Base-by-base conservation (phyloP, 2,329 filamentous ascomycete species). In the Lomentospora prolificans region DNA sequence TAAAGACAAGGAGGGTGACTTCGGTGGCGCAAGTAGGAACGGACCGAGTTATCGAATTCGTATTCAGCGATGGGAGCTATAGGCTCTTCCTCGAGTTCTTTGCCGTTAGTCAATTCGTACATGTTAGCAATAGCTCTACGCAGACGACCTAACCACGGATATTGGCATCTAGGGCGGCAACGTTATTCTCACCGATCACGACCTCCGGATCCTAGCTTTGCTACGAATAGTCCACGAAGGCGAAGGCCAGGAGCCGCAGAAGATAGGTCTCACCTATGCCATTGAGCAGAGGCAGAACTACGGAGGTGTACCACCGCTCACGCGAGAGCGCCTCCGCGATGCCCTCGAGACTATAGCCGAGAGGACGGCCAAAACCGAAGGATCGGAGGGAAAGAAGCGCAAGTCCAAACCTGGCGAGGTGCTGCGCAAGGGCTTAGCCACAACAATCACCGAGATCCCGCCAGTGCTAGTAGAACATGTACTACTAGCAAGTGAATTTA, bases 41-140 rank as follows among this genome's bases (percentile, higher is more conserved):
- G 2, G 94, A 99, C 69, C 82, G 94, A 55, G 87, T 99, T 59
- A 85, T 99, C 55, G 90, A 97, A 67, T 84, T 99, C 55, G 81
- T 87, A 64, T 96, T 99, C 67, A 95, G 89, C 63, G 90, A 97
- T 74, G 94, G 94, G 9, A 79, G 85, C 62, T 96, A 95, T 67
- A 80, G 86, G 44, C 70, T 99, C 22, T 96, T 90, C 67, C 75
- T 99, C 27, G 94, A 99, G 71, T 99, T 99, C 73, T 99, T 96
- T 67, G 92, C 94, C 1, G 73, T 75, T 63, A 44, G 66, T 56
- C 14, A 3, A 10, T 33, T 33, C 5, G 25, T 12, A 12, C 7
- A 12, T 33, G 30, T 7, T 33, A 33, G 30, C 30, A 33, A 33
- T 33, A n/a, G n/a, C 41, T 7, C 52, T 60, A 33, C 60, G 59